phyloP scores from a whole-genome alignment of 495 filamentous ascomycete species.

The Neurospora cerealis region DNA sequence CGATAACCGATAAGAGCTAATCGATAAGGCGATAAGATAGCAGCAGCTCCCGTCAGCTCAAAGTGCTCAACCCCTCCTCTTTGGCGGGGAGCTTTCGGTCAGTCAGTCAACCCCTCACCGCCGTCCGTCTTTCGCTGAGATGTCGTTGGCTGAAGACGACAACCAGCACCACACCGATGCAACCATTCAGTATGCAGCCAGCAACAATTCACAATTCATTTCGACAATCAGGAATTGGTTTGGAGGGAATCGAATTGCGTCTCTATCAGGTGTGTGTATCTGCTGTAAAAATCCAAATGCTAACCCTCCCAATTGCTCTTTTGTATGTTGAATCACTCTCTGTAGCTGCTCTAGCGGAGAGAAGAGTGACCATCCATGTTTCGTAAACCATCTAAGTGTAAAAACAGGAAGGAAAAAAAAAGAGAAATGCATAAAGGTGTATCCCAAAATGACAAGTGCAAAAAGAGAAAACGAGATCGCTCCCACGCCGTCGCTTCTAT shows the following conservation, averaged over 20 bases:
- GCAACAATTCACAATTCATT: not conserved
- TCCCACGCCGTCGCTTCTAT: not conserved
- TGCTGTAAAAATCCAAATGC: not conserved
- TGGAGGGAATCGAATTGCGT: not conserved
- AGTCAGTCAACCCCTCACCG: not conserved
- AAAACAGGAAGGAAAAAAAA: not conserved
- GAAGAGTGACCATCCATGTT: not conserved
- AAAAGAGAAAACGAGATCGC: not conserved
- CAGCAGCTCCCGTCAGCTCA: not conserved
- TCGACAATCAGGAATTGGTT: not conserved
- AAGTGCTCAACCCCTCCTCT: not conserved
- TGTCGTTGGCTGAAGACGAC: not conserved
- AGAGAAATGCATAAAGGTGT: not conserved
- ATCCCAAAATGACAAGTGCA: not conserved
- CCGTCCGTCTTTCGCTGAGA: not conserved
- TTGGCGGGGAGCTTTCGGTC: not conserved
- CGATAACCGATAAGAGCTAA: not conserved
- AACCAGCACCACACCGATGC: not conserved
- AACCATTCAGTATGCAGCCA: not conserved
- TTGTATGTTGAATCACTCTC: not conserved
- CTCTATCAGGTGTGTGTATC: not conserved
- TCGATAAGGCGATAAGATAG: not conserved
- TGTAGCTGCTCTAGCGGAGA: not conserved
- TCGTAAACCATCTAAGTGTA: not conserved
- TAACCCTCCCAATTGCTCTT: not conserved